Evolutionary conservation across 768 basidiomycete species (phyloP), one percentile per base, ranked within the genome.

Genomic region (Lentinus brumalis): DNA sequence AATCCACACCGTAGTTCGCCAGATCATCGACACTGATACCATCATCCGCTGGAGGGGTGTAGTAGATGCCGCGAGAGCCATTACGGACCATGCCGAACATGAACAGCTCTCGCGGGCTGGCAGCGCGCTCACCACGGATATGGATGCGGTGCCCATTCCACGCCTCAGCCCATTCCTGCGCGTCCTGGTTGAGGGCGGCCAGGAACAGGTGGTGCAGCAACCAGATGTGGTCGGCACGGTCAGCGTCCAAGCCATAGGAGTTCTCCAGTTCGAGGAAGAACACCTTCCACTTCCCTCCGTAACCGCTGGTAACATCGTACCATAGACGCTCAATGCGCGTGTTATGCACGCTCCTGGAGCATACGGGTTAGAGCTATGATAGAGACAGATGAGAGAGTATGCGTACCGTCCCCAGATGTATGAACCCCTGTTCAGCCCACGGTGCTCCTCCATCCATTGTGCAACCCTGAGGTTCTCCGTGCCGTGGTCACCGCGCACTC

Each of bases 401-500:
- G n/a, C 39, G 21, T 45, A 71, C 65, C 52, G 39, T 10, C 67
- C 69, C 69, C 68, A 73, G 31, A 76, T 73, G 47, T 70, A 74
- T 5, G 68, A 69, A 18, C 66, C 74, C 14, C 71, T 59, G 38
- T 73, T 69, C 0, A 67, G 63, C 1, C 79, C 78, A 8, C 68
- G 60, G 1, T 49, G 30, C 41, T 73, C 42, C 16, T 78, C 72
- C 78, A 79, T 79, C 31, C 63, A 73, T 0, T 71, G 49, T 2
- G 77, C 69, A 10, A 75, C 70, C 9, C 65, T 55, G 9, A 63
- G 0, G 71, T 68, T 35, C 10, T 35, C 32, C 5, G 32, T 35
- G 1, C 79, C 78, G 69, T 77, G 75, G 59, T 81, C 77, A 4
- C 76, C 78, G 9, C 75, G 57, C 10, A 70, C 53, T 3, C 64